Evolutionary conservation across 140 eudicot species (phyloP), one percentile per base, ranked within the genome.

Genomic region (Erigeron philadelphicus): DNA sequence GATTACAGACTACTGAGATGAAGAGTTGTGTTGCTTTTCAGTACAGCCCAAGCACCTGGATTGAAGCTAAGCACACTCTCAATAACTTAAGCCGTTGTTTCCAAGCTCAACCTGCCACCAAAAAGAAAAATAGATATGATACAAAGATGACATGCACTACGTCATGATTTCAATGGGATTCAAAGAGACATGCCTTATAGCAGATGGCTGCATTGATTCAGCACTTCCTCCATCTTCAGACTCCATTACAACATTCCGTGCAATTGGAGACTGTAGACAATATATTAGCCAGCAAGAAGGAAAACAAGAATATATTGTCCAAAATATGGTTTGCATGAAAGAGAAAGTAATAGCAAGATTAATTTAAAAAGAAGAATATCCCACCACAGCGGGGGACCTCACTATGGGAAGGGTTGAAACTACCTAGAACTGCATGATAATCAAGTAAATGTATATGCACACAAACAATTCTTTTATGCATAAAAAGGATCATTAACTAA

Each of bases 21-120:
- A 31, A 31, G 38, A 31, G 38, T 31, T 31, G 38, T 31, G 38
- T 31, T 31, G 38, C 5, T 5, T 31, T 31, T 31, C 38, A 31
- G 38, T 31, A 31, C 11, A 8, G 59, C 25, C 59, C 66, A 6
- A 53, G 21, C 63, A 57, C 53, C 40, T 54, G 53, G 8, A 50
- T 48, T 35, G 44, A 67, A 49, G 40, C 59, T 21, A n/a, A 45
- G 15, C 18, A 8, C 31, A n/a, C 70, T 61, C 59, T 62, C 38
- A 10, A 12, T 42, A 58, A 50, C 40, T 62, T 77, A 77, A 44
- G 81, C 81, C 25, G 81, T 77, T 57, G 81, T 71, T 66, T 77
- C 81, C 64, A 77, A 17, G 73, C 81, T 71, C 73, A 77, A 64
- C 71, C 81, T 77, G 55, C 42, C 54, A 43, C 71, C 41, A 41